Evolutionary conservation across 306 rosid species (phyloP).

Genomic region (Hippophae rhamnoides): DNA sequence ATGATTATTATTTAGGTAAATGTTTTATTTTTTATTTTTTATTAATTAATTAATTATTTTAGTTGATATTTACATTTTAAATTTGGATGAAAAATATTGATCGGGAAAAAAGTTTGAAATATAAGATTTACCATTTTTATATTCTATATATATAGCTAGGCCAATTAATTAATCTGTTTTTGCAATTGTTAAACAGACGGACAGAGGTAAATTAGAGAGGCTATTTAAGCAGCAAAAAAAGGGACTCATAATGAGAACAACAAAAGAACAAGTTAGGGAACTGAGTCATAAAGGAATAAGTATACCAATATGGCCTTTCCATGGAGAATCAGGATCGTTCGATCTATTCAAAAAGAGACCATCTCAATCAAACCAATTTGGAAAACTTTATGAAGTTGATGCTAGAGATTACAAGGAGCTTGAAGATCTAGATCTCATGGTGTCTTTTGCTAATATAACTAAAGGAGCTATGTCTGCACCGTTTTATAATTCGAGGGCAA

Average conservation of each 20-base stretch:
- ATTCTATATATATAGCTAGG: too few relatives aligned
- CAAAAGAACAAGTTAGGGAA: constrained; percentile 29
- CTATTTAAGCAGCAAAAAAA: constrained; percentile 30
- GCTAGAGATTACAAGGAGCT: constrained; percentile 21
- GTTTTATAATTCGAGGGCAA: constrained; percentile 37
- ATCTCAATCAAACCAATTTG: constrained; percentile 36
- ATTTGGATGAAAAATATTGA: too few relatives aligned
- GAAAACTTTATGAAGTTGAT: constrained; percentile 35
- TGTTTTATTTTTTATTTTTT: too few relatives aligned
- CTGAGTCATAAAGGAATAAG: constrained; percentile 23
- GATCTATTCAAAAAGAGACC: constrained; percentile 36
- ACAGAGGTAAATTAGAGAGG: constrained; percentile 23
- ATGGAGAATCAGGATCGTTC: constrained; percentile 27
- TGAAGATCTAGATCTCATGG: constrained; percentile 27
- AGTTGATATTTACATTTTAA: too few relatives aligned
- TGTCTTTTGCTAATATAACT: constrained; percentile 47
- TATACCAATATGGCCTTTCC: constrained; percentile 41
- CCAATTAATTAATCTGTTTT: background rate
- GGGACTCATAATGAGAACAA: constrained; percentile 43
- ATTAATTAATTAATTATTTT: too few relatives aligned
- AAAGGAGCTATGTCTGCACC: constrained; percentile 41
- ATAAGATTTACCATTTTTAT: too few relatives aligned
- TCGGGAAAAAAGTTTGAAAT: too few relatives aligned
- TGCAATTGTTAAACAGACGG: constrained; percentile 18
- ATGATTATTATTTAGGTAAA: background rate